A percentile compares a stretch with the other conserved stretches of the same genome.
Evolutionary conservation across 495 filamentous ascomycete genomes (phyloP).

Genomic region (Xylaria palmicola): DNA sequence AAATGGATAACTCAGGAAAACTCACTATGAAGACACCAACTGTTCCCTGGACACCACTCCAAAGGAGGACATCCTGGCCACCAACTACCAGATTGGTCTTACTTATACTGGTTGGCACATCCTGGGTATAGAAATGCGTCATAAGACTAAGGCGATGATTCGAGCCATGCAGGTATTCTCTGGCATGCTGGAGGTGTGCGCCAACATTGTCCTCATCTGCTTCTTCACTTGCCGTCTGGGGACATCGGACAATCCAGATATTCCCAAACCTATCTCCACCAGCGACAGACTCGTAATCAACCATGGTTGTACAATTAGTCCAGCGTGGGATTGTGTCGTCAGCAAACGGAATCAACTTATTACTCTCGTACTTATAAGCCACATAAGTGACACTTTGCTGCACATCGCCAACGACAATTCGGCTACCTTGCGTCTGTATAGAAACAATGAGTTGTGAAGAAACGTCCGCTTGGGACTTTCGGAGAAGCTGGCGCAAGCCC

Average conservation of each 20-base stretch:
- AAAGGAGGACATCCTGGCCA: constrained; percentile 86
- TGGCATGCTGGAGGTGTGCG: constrained; percentile 82
- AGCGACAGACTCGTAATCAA: constrained; percentile 94
- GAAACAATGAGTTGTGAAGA: constrained; percentile 80
- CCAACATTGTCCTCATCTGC: constrained; percentile 91
- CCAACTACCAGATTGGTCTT: constrained; percentile 89
- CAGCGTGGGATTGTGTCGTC: constrained; percentile 87
- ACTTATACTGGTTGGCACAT: constrained; percentile 86
- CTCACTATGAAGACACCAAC: constrained; percentile 74
- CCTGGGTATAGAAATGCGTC: constrained; percentile 85
- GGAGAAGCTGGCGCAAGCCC: constrained; percentile 83
- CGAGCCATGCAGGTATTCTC: constrained; percentile 83
- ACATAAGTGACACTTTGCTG: constrained; percentile 87
- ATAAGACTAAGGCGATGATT: constrained; percentile 81
- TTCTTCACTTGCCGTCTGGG: constrained; percentile 80
- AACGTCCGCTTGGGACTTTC: constrained; percentile 82
- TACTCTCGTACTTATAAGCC: constrained; percentile 90
- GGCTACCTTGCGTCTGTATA: constrained; percentile 85
- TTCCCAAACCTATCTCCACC: constrained; percentile 99
- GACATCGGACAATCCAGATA: constrained; percentile 86
- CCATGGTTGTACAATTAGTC: constrained; percentile 86
- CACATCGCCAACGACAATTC: constrained; percentile 89
- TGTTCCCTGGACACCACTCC: constrained; percentile 92
- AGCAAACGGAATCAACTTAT: constrained; percentile 85
- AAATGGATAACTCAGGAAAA: background rate